Percentiles rank a stretch among this genome's conserved stretches.
These are phyloP conservation scores for Rhizodiscina lignyota DNA, from an alignment of 495 filamentous ascomycete species.

Conservation along the genomic window DNA sequence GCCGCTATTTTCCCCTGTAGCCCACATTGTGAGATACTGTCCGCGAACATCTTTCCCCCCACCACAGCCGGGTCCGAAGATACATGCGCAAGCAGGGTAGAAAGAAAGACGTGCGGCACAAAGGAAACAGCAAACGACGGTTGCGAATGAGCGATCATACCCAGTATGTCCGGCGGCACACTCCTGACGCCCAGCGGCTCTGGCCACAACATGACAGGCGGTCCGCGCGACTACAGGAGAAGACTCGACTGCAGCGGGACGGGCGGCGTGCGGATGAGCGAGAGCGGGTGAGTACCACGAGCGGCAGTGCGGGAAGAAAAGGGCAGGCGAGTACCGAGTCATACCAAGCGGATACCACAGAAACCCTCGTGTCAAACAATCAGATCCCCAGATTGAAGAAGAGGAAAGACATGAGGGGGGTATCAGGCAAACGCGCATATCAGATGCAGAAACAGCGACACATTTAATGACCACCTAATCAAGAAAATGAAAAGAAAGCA, in stretches of 20 bases:
- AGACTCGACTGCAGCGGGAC: conserved; percentile 4
- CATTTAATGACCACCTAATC: not conserved
- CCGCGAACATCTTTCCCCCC: not conserved
- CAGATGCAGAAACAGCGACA: not conserved
- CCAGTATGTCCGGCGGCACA: conserved; percentile 21
- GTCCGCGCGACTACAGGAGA: conserved; percentile 18
- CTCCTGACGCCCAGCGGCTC: not conserved
- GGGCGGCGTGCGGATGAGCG: conserved; percentile 7
- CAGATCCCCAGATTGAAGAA: conserved; percentile 1
- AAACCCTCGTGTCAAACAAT: conserved; percentile 11
- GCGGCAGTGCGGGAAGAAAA: conserved; percentile 19
- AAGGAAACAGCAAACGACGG: conserved; percentile 9
- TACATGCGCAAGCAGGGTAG: not conserved
- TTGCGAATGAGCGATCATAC: conserved; percentile 23
- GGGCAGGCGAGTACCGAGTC: conserved; percentile 14
- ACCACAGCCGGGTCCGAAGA: conserved; percentile 11
- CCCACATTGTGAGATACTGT: not conserved
- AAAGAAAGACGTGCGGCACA: not conserved
- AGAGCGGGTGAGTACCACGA: conserved; percentile 1
- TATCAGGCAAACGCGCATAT: not conserved
- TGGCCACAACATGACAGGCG: conserved; percentile 1
- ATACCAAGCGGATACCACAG: conserved; percentile 11
- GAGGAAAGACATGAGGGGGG: conserved; percentile 8
- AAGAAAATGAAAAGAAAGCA: not conserved
- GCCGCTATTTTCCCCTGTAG: not conserved